A percentile compares a stretch with the other conserved stretches of the same genome.
Conservation (phyloP, 2,329 filamentous ascomycete species). For the Trichoderma sp. region DNA sequence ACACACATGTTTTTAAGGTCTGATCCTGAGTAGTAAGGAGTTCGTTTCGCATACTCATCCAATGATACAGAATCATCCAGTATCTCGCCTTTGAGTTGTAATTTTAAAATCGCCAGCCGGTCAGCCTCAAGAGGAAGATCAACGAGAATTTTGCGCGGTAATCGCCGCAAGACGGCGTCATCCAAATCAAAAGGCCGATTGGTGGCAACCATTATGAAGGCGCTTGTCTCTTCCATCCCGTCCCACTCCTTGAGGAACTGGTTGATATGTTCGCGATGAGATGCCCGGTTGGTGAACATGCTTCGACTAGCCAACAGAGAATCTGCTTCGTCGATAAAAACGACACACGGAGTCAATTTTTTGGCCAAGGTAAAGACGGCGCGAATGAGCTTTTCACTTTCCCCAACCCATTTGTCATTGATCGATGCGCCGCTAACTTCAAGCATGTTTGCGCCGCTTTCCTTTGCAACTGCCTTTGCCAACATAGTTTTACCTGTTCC, state of each 20-base stretch:
- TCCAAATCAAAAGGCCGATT: slow-evolving; percentile 96
- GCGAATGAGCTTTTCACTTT: slow-evolving; percentile 93
- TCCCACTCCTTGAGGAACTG: slow-evolving; percentile 98
- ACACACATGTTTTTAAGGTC: slow-evolving; percentile 84
- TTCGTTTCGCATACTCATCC: slow-evolving; percentile 62
- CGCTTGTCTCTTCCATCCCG: slow-evolving; percentile 76
- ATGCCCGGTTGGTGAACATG: slow-evolving; percentile 63
- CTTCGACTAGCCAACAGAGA: slow-evolving; percentile 81
- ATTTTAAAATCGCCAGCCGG: slow-evolving; percentile 66
- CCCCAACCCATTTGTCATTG: slow-evolving; percentile 95
- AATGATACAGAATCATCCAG: slow-evolving; percentile 64
- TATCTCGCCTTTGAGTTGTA: slow-evolving; percentile 69
- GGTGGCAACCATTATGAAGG: slow-evolving; percentile 98
- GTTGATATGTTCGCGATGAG: slow-evolving; percentile 88
- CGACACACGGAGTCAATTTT: slow-evolving; percentile 86
- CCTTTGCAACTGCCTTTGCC: slow-evolving; percentile 68
- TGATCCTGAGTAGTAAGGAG: slow-evolving; percentile 77
- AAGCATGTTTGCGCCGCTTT: slow-evolving; percentile 71
- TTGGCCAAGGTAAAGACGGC: slow-evolving; percentile 90
- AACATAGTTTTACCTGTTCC: slow-evolving; percentile 75
- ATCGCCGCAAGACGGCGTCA: slow-evolving; percentile 76
- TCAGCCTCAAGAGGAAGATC: slow-evolving; percentile 70
- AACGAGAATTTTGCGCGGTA: slow-evolving; percentile 71
- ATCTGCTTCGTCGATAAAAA: slow-evolving; percentile 97
- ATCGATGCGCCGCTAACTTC: slow-evolving; percentile 90